Evolutionary conservation across 441 rosid species (phyloP), one percentile per base, ranked within the genome.

Genomic region (Erodium texanum): DNA sequence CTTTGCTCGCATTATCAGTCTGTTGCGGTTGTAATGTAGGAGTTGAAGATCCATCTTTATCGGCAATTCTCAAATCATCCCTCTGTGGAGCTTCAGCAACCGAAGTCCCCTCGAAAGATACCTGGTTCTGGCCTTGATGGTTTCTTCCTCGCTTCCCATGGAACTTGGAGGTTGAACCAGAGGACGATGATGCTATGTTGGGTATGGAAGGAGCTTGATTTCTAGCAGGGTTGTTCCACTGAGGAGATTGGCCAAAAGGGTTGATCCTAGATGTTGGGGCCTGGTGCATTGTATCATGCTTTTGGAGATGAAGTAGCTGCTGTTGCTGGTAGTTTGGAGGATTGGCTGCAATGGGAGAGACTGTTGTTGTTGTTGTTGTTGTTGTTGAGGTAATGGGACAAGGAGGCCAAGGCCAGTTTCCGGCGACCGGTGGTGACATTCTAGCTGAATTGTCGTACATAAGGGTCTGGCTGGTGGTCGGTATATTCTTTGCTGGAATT

Each of bases 361-460:
- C 34, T 29, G 34, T 29, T 0, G 32, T 59, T 52, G 79, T 22
- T 9, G 74, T 59, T 52, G 79, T 22, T n/a, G n/a, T n/a, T n/a
- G 81, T 59, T 52, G 79, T 22, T 9, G 74, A 41, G 36, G 70
- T 69, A 36, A 56, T 36, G 41, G 82, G 7, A 59, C 67, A 69
- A 34, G 85, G 62, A 56, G 83, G 80, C 34, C 34, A 29, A 29
- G 34, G 34, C 89, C 89, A 81, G 73, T 77, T 70, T 68, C 83
- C 83, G 18, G 22, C 18, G 27, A 29, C 62, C 10, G 75, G 75
- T 14, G 52, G 52, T 1, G 52, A 45, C 52, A 45, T 14, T 70
- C 81, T 74, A 16, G 88, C 68, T 36, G 88, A 75, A 73, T 84
- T 76, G 68, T 82, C 83, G 5, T 29, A 29, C 34, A 29, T 7